Evolutionary conservation across 2,329 filamentous ascomycete genomes (phyloP), one percentile per base, ranked within the genome.

Genomic region (Amauroascus verrucosus): DNA sequence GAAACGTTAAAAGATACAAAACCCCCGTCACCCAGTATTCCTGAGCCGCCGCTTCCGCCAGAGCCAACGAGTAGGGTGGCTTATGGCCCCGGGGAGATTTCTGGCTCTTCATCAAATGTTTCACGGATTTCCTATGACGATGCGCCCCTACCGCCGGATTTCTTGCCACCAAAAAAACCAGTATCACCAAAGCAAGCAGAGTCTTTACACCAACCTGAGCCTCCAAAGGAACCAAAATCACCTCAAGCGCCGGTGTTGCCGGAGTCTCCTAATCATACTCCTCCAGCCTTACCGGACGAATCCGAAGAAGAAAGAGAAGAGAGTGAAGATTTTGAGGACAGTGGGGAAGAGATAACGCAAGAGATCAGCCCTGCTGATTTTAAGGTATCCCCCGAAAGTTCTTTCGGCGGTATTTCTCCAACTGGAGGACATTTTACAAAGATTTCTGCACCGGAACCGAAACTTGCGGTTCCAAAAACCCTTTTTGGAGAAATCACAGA

Each of bases 11-110:
- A 60, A 14, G 65, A 67, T 40, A 59, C 60, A n/a, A 60, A 64
- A 22, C 56, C 57, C 8, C 63, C 69, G 35, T 53, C 65, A 24
- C 60, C 65, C 16, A 60, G 65, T 35, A 56, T 65, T 24, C 52
- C 65, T 7, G 67, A 71, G 56, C 41, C 24, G 5, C 24, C 41
- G 24, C 41, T 45, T 45, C 41, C 24, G 24, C 41, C 66, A 14
- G 72, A 76, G 38, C 58, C 74, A 4, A 73, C 71, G n/a, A 76
- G 71, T 56, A 74, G 69, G 60, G 66, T 65, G 35, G 65, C 59
- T 11, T 76, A 75, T 60, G 68, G 68, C 7, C 67, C 73, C 24
- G 73, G 72, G 4, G 74, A 76, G 55, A 75, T 73, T n/a, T 74
- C 73, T 3, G 70, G 67, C 7, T 75, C 72, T 7, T 73, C 72